Percentiles rank a stretch among this genome's conserved stretches.
Conservation (phyloP, 306 rosid species). For the Leucaena leucocephala region DNA sequence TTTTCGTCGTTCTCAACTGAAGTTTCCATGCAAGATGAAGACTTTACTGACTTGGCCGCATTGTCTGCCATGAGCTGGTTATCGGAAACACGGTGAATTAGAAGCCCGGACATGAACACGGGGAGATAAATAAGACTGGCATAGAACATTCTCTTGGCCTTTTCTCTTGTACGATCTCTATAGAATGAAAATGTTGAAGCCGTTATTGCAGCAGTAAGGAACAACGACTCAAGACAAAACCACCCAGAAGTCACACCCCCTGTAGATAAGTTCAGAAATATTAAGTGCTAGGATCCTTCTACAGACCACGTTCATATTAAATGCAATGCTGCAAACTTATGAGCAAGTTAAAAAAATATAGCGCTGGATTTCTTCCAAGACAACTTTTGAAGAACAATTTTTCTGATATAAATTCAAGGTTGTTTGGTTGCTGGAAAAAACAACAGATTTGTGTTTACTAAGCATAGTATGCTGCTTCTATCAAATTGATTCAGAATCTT, state of each 20-base stretch:
- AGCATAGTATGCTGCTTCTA: not conserved
- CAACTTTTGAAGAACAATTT: not conserved
- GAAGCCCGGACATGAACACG: slow-evolving; percentile 85
- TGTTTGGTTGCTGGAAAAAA: too few species aligned
- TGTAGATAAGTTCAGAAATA: slow-evolving; percentile 49
- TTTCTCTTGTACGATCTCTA: slow-evolving; percentile 66
- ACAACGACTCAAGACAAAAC: slow-evolving; percentile 87
- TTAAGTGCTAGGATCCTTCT: slow-evolving; percentile 17
- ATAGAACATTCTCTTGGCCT: slow-evolving; percentile 86
- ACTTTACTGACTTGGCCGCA: slow-evolving; percentile 33
- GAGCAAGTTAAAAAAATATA: not conserved
- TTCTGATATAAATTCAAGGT: not conserved
- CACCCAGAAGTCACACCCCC: slow-evolving; percentile 92
- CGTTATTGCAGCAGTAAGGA: slow-evolving; percentile 80
- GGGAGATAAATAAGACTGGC: slow-evolving; percentile 97
- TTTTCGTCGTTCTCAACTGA: slow-evolving; percentile 35
- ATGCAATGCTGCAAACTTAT: slow-evolving; percentile 4
- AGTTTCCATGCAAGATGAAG: slow-evolving; percentile 35
- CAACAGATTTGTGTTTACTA: not conserved
- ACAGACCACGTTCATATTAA: not conserved
- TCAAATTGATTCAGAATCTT: too few species aligned
- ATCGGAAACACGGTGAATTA: slow-evolving; percentile 72
- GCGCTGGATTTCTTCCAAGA: not conserved
- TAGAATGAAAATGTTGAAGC: slow-evolving; percentile 82
- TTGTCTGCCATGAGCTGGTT: slow-evolving; percentile 48